Evolutionary conservation across 1,284 basidiomycete species (phyloP).

Genomic region (Gomphus bonarii): DNA sequence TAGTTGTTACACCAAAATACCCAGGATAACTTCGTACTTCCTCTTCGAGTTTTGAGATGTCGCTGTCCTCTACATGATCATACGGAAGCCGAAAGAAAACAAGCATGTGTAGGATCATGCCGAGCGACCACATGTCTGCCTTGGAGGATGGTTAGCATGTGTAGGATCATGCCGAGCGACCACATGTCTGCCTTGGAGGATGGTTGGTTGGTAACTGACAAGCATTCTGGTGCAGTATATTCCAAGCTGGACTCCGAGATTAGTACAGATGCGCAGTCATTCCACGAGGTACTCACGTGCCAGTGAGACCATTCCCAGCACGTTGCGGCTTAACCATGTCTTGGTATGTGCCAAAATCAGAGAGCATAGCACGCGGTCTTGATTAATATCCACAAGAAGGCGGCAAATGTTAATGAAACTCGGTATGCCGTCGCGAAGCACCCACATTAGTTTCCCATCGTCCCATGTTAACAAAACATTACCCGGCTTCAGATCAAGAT

Average conservation of each 20-base stretch:
- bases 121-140: constrained; percentile 82
- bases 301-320: constrained; percentile 80
- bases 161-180: constrained; percentile 85
- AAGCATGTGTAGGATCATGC: constrained; percentile 88
- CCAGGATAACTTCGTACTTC: constrained; percentile 74
- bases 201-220: constrained; percentile 32
- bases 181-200: constrained; percentile 84
- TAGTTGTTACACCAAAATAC: constrained; percentile 25
- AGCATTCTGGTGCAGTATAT: constrained; percentile 79
- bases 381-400: background rate
- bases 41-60: constrained; percentile 46
- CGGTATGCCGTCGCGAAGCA: constrained; percentile 9
- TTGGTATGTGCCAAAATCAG: constrained; percentile 90
- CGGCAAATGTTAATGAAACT: background rate
- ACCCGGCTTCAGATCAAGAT: constrained; percentile 88
- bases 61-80: constrained; percentile 47
- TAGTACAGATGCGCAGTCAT: background rate
- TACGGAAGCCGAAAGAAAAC: constrained; percentile 84
- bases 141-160: constrained; percentile 74
- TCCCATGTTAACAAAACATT: constrained; percentile 92
- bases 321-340: constrained; percentile 69
- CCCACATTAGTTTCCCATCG: constrained; percentile 72
- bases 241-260: constrained; percentile 42
- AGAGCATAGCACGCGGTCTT: constrained; percentile 79
- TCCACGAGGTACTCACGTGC: constrained; percentile 58